phyloP scores from a whole-genome alignment of 306 rosid species.

The Mimosa bimucronata region DNA sequence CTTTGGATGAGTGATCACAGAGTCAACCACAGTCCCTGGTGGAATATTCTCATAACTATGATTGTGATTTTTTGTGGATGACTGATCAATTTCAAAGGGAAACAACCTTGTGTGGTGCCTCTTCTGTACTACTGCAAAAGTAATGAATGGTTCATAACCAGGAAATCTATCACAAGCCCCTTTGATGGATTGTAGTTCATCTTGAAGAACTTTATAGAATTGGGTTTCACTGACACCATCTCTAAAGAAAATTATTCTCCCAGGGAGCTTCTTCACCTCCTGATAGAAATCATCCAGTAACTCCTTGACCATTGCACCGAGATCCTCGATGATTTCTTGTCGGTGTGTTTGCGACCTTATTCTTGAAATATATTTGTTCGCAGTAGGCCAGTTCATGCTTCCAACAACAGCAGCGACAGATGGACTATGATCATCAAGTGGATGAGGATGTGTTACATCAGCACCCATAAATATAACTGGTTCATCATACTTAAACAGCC shows the following conservation, averaged over 20 bases:
- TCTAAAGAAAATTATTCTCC: conserved; percentile 83
- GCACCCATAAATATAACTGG: conserved; percentile 97
- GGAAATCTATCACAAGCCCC: conserved; percentile 68
- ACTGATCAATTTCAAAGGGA: conserved; percentile 59
- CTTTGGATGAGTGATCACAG: conserved; percentile 89
- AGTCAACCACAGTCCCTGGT: conserved; percentile 96
- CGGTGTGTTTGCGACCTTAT: conserved; percentile 98
- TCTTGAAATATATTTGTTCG: conserved; percentile 91
- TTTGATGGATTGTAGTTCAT: conserved; percentile 81
- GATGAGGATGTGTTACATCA: conserved; percentile 98
- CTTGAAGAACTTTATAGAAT: conserved; percentile 76
- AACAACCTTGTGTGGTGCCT: conserved; percentile 96
- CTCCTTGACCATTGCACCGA: conserved; percentile 82
- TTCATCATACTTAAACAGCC: conserved; percentile 64
- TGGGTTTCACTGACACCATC: conserved; percentile 99
- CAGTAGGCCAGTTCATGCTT: conserved; percentile 99
- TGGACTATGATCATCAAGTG: conserved; percentile 96
- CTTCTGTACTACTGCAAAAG: conserved; percentile 94
- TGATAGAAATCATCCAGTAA: conserved; percentile 79
- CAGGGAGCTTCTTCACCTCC: conserved; percentile 77
- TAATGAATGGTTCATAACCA: conserved; percentile 68
- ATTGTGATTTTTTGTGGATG: conserved; percentile 50
- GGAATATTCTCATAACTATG: conserved; percentile 71
- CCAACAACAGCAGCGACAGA: conserved; percentile 98
- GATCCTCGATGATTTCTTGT: conserved; percentile 92